Evolutionary conservation across 2,329 filamentous ascomycete genomes (phyloP), one percentile per base, ranked within the genome.

Genomic region (Stagonosporopsis rhizophila): DNA sequence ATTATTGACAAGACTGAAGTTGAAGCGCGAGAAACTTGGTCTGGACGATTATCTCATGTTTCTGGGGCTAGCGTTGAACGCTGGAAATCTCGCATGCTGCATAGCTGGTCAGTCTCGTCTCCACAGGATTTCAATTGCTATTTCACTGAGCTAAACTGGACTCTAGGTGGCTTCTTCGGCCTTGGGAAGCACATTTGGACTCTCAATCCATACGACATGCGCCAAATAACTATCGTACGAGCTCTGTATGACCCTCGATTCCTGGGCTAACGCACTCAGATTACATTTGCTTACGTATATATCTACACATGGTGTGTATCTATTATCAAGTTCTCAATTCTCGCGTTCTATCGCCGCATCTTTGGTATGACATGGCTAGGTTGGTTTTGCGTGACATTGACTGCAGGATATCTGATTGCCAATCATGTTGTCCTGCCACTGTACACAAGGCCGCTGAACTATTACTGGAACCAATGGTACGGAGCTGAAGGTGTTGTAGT

Each of bases 121-220:
- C 6, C 12, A 4, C 15, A 5, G 25, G 8, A 15, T 15, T 20
- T 2, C 6, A 2, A 4, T 19, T 5, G n/a, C 46, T 25, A 11
- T 57, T 22, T 32, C 14, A 4, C 11, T 30, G 12, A 11, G 8
- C 28, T 30, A 11, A 30, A 30, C 28, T 11, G 12, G 28, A 19
- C 34, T 45, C 19, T 15, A 65, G 66, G 62, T 12, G 66, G 65
- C 5, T 67, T 56, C 44, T 70, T 49, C 41, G 65, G 65, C 4
- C 59, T 70, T 3, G 67, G 67, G 15, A 69, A 68, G 44, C 67
- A 69, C 30, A 68, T 69, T 14, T 70, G 64, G 61, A 59, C 62
- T 9, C 50, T 69, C 2, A 53, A 53, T 17, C 46, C 61, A 7
- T 66, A 68, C 40, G 45, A 68, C 27, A 69, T 69, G 67, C 60